Conservation (phyloP, 257 asterid species). For the Petunia axillaris region DNA sequence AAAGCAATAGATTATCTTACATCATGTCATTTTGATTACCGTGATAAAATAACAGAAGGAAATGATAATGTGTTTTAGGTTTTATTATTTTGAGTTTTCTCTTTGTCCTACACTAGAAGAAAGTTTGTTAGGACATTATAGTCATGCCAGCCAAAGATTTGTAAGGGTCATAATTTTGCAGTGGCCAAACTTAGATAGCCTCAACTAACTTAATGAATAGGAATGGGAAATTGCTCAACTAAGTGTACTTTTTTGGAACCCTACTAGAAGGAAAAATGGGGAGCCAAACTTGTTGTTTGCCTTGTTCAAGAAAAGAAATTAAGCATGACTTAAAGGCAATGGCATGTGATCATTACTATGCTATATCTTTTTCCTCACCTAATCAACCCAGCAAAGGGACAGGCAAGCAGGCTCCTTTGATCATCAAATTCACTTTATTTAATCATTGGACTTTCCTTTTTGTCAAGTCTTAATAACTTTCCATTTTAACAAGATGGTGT, state of each 20-base stretch:
- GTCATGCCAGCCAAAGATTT: slow-evolving; percentile 19
- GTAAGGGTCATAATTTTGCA: slow-evolving; percentile 15
- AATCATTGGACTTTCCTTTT: slow-evolving; percentile 16
- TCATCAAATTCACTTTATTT: slow-evolving; percentile 7
- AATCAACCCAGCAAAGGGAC: neutral
- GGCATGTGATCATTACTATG: slow-evolving; percentile 17
- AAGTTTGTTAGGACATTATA: slow-evolving; percentile 28
- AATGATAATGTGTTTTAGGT: neutral
- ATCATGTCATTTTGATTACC: slow-evolving; percentile 5
- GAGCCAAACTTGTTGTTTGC: slow-evolving; percentile 18
- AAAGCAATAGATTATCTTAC: neutral
- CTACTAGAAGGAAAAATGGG: neutral
- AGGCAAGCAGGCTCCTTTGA: neutral
- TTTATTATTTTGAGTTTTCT: slow-evolving; percentile 8
- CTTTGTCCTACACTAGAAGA: slow-evolving; percentile 14
- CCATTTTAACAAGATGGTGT: neutral
- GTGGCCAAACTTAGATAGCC: slow-evolving; percentile 26
- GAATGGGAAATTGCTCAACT: neutral
- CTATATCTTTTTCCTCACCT: neutral
- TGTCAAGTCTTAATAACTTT: neutral
- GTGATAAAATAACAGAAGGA: neutral
- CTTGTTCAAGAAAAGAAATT: slow-evolving; percentile 2
- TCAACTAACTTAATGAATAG: neutral
- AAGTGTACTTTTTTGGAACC: neutral
- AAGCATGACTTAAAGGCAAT: slow-evolving; percentile 19